These are phyloP conservation scores for Yamadazyma dendronema DNA, from an alignment of 1,139 yeast species.

Conservation along the genomic window DNA sequence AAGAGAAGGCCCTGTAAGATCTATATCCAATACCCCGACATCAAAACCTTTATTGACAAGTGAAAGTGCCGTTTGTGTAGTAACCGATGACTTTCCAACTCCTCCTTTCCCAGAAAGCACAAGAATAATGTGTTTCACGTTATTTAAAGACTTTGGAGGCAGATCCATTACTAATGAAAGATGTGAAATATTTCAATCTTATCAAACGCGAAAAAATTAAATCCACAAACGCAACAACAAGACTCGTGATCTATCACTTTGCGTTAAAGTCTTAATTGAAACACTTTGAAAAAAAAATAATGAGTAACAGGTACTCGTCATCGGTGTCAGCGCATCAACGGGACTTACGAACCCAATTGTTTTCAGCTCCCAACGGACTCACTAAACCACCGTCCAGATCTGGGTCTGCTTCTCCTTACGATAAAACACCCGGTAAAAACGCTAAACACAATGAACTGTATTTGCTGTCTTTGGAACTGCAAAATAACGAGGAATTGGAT, in stretches of 20 bases:
- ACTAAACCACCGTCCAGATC: slow-evolving; percentile 32
- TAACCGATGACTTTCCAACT: slow-evolving; percentile 94
- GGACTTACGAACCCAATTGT: slow-evolving; percentile 47
- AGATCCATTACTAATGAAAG: slow-evolving; percentile 2
- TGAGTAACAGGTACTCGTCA: slow-evolving; percentile 36
- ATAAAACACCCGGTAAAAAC: slow-evolving; percentile 27
- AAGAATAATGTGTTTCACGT: slow-evolving; percentile 64
- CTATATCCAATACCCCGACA: slow-evolving; percentile 94
- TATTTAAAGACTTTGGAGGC: slow-evolving; percentile 54
- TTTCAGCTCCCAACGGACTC: slow-evolving; percentile 28
- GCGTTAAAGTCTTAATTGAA: too few relatives aligned
- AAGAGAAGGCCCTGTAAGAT: slow-evolving; percentile 93
- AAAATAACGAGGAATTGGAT: slow-evolving; percentile 74
- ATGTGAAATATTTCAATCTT: too few relatives aligned
- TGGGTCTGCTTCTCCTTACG: slow-evolving; percentile 46
- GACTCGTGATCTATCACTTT: too few relatives aligned
- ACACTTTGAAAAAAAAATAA: too few relatives aligned
- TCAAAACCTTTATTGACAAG: slow-evolving; percentile 66
- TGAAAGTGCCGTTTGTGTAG: slow-evolving; percentile 86
- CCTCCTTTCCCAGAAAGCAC: slow-evolving; percentile 51
- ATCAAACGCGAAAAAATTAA: too few relatives aligned
- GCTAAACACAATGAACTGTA: slow-evolving; percentile 56
- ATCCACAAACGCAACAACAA: too few relatives aligned
- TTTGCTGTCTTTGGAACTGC: slow-evolving; percentile 74
- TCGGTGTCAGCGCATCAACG: slow-evolving; percentile 44